Percentiles rank a stretch among this genome's conserved stretches.
Evolutionary conservation across 306 rosid species (phyloP).

Genomic region (Corylus americana): DNA sequence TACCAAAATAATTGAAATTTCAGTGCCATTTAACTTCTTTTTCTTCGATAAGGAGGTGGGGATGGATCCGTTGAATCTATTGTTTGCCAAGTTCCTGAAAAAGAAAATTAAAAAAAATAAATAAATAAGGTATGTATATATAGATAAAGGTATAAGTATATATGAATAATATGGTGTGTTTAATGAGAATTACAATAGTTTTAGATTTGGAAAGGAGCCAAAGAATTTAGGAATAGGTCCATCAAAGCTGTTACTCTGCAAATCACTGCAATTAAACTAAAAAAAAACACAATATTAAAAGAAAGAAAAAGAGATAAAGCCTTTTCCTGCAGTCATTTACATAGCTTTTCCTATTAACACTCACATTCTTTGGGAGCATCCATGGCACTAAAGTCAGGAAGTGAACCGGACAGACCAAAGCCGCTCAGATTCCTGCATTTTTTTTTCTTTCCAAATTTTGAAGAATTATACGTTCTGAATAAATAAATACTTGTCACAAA

Average conservation of each 20-base stretch:
- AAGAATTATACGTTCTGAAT: background rate
- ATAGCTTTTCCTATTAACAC: background rate
- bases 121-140: too few species aligned
- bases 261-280: conserved; percentile 30
- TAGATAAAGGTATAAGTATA: too few species aligned
- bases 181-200: conserved; percentile 12
- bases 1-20: background rate
- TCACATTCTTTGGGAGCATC: conserved; percentile 47
- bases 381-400: conserved; percentile 57
- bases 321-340: background rate
- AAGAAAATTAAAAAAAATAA: background rate
- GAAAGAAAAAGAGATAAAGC: background rate
- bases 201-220: conserved; percentile 43
- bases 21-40: background rate
- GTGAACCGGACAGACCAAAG: conserved; percentile 35
- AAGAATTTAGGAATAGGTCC: conserved; percentile 48
- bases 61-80: conserved; percentile 25
- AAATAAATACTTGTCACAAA: background rate
- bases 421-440: conserved; percentile 39
- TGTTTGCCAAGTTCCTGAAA: conserved; percentile 20
- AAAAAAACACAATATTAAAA: background rate
- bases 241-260: conserved; percentile 40
- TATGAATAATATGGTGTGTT: background rate
- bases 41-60: conserved; percentile 4
- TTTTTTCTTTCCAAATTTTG: too few species aligned